These are phyloP conservation scores for Aspergillus spinulosporus DNA, from an alignment of 2,329 filamentous ascomycete species.

Conservation along the genomic window DNA sequence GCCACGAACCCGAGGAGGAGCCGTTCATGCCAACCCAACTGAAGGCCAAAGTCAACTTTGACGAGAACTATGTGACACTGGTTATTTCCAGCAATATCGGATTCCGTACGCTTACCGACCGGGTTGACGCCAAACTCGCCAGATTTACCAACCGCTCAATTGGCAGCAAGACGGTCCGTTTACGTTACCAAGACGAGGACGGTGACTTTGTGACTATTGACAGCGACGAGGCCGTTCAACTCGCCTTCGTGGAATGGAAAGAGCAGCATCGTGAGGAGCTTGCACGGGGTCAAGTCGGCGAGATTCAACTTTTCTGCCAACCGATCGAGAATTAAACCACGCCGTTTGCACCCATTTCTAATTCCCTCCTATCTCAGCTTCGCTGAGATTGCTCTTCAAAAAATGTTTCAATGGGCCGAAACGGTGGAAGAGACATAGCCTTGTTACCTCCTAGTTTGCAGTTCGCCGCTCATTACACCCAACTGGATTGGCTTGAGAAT, in stretches of 20 bases:
- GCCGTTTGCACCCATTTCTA: slow-evolving; percentile 4
- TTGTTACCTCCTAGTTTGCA: slow-evolving; percentile 29
- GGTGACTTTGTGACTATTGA: slow-evolving; percentile 91
- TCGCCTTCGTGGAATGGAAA: slow-evolving; percentile 92
- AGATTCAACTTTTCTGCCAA: slow-evolving; percentile 84
- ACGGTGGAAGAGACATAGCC: slow-evolving; percentile 10
- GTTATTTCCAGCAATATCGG: slow-evolving; percentile 95
- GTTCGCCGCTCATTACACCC: slow-evolving; percentile 23
- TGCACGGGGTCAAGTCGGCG: slow-evolving; percentile 70
- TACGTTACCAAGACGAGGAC: slow-evolving; percentile 90
- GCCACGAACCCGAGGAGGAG: slow-evolving; percentile 40
- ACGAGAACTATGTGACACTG: slow-evolving; percentile 89
- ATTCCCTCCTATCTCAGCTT: slow-evolving; percentile 8
- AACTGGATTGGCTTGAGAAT: slow-evolving; percentile 35
- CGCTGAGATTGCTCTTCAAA: slow-evolving; percentile 14
- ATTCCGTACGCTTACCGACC: slow-evolving; percentile 88
- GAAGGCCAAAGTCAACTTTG: slow-evolving; percentile 93
- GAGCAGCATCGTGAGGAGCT: slow-evolving; percentile 67
- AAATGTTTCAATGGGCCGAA: slow-evolving; percentile 18
- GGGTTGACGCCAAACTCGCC: slow-evolving; percentile 92
- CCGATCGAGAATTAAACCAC: slow-evolving; percentile 47
- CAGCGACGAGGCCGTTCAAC: slow-evolving; percentile 93
- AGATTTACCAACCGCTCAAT: slow-evolving; percentile 84
- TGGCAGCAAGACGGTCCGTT: slow-evolving; percentile 74
- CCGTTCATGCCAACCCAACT: slow-evolving; percentile 69